phyloP scores from a whole-genome alignment of 176 grass and related monocot genomes.

The Zizania latifolia region DNA sequence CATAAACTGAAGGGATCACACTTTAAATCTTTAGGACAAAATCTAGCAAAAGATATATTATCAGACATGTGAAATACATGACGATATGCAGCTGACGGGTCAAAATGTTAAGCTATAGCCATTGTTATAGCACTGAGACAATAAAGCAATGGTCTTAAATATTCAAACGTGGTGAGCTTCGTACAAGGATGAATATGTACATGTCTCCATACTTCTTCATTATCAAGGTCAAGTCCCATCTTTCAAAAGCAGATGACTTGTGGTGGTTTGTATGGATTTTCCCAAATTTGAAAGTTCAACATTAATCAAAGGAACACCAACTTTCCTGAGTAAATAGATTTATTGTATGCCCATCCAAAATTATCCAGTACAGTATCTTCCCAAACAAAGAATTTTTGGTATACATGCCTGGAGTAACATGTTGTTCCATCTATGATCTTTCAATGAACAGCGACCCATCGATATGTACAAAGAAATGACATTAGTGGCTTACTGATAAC shows the following conservation, averaged over 20 bases:
- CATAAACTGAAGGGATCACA: no score
- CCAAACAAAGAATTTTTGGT: background rate
- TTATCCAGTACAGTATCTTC: background rate
- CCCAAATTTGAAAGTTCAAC: conserved; percentile 12
- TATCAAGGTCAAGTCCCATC: no score
- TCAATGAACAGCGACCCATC: background rate
- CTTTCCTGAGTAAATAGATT: conserved; percentile 13
- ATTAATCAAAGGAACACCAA: background rate
- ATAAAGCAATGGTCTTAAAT: background rate
- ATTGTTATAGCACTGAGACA: background rate
- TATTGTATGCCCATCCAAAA: conserved; percentile 15
- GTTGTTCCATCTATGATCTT: background rate
- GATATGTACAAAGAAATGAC: background rate
- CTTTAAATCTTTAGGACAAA: background rate
- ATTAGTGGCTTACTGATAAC: background rate
- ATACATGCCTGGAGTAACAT: conserved; percentile 35
- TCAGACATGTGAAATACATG: background rate
- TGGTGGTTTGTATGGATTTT: background rate
- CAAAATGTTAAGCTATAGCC: background rate
- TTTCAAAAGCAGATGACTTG: no score
- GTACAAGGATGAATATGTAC: background rate
- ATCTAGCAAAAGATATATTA: background rate
- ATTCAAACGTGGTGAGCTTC: background rate
- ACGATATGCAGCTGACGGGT: background rate
- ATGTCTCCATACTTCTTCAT: conserved; percentile 5